Percentiles rank a stretch among this genome's conserved stretches.
phyloP scores from a whole-genome alignment of 169 alveolate genomes.

The Cryptosporidium felis region DNA sequence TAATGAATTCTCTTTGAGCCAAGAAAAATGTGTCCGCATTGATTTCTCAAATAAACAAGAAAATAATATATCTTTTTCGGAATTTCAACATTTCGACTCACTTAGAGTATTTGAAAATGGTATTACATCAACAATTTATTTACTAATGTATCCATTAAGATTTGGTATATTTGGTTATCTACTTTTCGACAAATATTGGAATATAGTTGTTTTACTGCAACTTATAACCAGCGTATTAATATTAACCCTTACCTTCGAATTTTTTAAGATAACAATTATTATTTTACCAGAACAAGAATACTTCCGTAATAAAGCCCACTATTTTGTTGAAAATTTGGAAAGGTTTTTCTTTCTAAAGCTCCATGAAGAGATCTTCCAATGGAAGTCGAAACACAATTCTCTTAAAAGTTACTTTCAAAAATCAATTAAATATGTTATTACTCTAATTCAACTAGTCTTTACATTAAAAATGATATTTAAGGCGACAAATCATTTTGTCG shows the following conservation, averaged over 20 bases:
- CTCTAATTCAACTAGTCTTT: neutral
- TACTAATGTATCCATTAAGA: conserved; percentile 41
- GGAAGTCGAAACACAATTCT: neutral
- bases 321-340: conserved; percentile 8
- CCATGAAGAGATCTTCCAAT: neutral
- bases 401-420: neutral
- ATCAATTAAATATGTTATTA: neutral
- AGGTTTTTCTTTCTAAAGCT: neutral
- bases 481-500: neutral
- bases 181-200: neutral
- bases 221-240: neutral
- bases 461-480: neutral
- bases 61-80: too few relatives aligned
- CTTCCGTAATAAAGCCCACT: neutral
- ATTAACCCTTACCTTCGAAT: neutral
- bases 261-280: neutral
- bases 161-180: conserved; percentile 16
- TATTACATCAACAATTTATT: neutral
- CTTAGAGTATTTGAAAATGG: conserved; percentile 9
- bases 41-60: too few relatives aligned
- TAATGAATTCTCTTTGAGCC: too few relatives aligned
- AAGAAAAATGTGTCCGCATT: too few relatives aligned
- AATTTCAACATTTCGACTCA: neutral
- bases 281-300: conserved; percentile 28
- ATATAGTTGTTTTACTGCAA: neutral